phyloP scores from a whole-genome alignment of 1,284 basidiomycete species.

The Golubevia pallescens region DNA sequence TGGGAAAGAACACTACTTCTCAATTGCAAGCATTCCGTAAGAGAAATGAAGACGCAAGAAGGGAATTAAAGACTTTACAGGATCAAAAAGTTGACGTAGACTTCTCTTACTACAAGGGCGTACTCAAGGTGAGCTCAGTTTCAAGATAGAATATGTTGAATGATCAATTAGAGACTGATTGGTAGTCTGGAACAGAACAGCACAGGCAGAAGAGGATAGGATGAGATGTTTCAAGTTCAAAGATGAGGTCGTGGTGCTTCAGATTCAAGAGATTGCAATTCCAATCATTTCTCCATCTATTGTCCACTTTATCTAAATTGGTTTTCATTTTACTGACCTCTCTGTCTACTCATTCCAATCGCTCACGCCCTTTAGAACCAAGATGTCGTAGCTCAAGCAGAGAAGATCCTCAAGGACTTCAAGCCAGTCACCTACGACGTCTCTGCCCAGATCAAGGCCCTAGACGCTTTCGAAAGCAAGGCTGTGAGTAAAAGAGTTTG shows the following conservation, averaged over 20 bases:
- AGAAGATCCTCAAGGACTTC: constrained; percentile 62
- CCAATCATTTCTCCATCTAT: too few species aligned
- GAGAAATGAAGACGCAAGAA: constrained; percentile 56
- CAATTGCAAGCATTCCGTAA: constrained; percentile 60
- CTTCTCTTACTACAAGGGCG: constrained; percentile 55
- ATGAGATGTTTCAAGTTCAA: background rate
- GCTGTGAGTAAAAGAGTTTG: constrained; percentile 29
- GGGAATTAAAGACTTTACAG: constrained; percentile 47
- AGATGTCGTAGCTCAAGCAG: constrained; percentile 57
- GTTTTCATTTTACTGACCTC: too few species aligned
- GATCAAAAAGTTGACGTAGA: constrained; percentile 51
- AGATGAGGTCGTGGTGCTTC: too few species aligned
- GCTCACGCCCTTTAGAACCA: constrained; percentile 32
- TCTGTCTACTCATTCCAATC: too few species aligned
- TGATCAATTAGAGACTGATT: background rate
- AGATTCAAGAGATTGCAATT: too few species aligned
- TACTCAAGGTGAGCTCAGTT: constrained; percentile 45
- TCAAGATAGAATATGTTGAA: background rate
- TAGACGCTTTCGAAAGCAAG: constrained; percentile 63
- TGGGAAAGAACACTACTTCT: constrained; percentile 59
- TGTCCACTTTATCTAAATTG: too few species aligned
- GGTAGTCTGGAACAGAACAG: background rate
- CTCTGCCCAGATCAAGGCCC: constrained; percentile 58
- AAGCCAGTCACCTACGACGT: constrained; percentile 64
- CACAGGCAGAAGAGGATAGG: too few species aligned